Percentiles rank a stretch among this genome's conserved stretches.
These are phyloP conservation scores for Carex cristatella DNA, from an alignment of 176 grass and related monocot genomes.

Conservation along the genomic window DNA sequence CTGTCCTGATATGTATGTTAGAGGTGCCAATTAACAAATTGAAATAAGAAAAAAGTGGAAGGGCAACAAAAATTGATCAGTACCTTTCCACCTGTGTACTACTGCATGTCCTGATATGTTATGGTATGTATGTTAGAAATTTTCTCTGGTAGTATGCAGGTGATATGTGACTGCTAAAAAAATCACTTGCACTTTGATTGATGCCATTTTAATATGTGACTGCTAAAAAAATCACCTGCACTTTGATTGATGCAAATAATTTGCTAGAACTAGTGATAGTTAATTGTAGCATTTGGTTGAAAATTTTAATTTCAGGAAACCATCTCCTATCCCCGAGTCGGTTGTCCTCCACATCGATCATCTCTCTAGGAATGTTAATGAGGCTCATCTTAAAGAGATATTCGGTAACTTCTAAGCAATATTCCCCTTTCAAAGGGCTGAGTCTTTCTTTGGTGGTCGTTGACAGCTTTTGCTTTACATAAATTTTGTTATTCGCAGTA, in stretches of 20 bases:
- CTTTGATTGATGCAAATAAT: not conserved
- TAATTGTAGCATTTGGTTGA: not conserved
- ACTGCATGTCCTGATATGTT: not conserved
- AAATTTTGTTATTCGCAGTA: not conserved
- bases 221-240: not conserved
- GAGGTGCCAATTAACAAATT: not conserved
- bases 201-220: not conserved
- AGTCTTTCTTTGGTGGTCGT: not conserved
- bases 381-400: conserved; percentile 98
- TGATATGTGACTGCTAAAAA: not conserved
- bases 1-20: not conserved
- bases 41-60: not conserved
- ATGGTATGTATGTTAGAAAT: not conserved
- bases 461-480: not conserved
- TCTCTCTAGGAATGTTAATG: conserved; percentile 91
- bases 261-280: not conserved
- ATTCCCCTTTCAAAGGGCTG: not conserved
- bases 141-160: not conserved
- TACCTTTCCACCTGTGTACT: not conserved
- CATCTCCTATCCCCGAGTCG: conserved; percentile 62
- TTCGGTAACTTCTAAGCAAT: conserved; percentile 50
- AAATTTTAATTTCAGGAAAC: conserved; percentile 62
- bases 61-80: not conserved
- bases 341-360: conserved; percentile 92
- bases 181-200: not conserved